Percentiles rank a stretch among this genome's conserved stretches.
phyloP scores from a whole-genome alignment of 108 stramenopile species.

The Skeletonema tropicum region DNA sequence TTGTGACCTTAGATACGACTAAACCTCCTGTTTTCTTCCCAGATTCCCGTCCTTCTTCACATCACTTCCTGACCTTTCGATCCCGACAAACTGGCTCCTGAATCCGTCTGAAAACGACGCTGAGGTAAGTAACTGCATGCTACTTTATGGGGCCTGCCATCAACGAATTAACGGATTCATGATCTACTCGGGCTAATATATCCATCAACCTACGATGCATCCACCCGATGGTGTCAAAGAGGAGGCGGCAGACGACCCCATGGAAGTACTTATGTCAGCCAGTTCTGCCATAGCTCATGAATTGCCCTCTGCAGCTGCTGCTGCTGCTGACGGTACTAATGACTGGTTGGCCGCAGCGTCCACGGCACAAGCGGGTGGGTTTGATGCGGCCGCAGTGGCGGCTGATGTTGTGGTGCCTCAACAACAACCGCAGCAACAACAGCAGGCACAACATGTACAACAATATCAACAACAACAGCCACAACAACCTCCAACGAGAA shows the following conservation, averaged over 20 bases:
- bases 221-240: neutral
- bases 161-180: neutral
- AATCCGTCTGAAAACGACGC: no score
- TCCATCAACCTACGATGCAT: neutral
- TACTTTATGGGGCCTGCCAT: no score
- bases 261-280: constrained; percentile 23
- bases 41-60: no score
- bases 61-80: no score
- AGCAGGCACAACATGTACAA: neutral
- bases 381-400: constrained; percentile 8
- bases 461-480: neutral
- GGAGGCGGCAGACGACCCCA: neutral
- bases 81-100: no score
- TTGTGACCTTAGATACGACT: no score
- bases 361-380: neutral
- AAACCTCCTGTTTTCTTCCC: no score
- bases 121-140: no score
- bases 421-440: neutral
- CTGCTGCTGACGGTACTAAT: neutral
- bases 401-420: neutral
- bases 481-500: neutral
- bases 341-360: neutral
- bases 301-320: neutral
- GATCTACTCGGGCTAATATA: neutral
- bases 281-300: constrained; percentile 10